Evolutionary conservation across 2,329 filamentous ascomycete species (phyloP), one percentile per base, ranked within the genome.

Genomic region (Bisporella sp.): DNA sequence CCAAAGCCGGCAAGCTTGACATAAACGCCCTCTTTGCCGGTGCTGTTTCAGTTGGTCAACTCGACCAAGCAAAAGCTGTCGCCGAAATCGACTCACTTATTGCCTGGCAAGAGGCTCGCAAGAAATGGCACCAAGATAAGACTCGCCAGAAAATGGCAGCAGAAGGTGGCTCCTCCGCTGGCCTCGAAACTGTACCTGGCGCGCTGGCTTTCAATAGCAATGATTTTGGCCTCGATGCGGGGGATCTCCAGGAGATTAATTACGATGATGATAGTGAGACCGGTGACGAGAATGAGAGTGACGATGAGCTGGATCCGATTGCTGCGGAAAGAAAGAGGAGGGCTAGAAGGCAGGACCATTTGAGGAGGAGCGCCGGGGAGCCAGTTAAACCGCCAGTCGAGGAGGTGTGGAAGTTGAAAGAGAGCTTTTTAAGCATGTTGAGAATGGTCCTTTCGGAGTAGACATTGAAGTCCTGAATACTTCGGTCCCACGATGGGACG

Each of bases 81-180:
- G 71, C 71, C 3, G 93, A 99, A 70, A 91, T 97, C 63, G 82
- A 97, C 63, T 73, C 78, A 31, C 75, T 99, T 46, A 93, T 99
- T 59, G 77, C 84, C 45, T 99, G 93, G 93, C 93, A 99, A 68
- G 89, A 91, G 65, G 88, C 89, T 41, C 78, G 93, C 49, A 97
- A 99, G 77, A 92, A 92, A 71, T 99, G 93, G 93, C 93, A 99
- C 66, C 84, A 92, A 54, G 89, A 95, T 70, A 99, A 99, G 76
- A 99, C 93, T 6, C 76, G 91, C 48, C 93, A 97, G 72, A 99
- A 99, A 77, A 97, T 99, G 93, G 93, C 93, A 0, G 90, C 89
- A 2, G 90, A 92, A 62, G 83, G 82, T 3, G 75, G 66, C 5
- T 72, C 73, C 37, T 39, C 45, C 9, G 66, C 66, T 7, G 73